Conservation (phyloP, 768 basidiomycete genomes). For the Cystofilobasidium ferigula region DNA sequence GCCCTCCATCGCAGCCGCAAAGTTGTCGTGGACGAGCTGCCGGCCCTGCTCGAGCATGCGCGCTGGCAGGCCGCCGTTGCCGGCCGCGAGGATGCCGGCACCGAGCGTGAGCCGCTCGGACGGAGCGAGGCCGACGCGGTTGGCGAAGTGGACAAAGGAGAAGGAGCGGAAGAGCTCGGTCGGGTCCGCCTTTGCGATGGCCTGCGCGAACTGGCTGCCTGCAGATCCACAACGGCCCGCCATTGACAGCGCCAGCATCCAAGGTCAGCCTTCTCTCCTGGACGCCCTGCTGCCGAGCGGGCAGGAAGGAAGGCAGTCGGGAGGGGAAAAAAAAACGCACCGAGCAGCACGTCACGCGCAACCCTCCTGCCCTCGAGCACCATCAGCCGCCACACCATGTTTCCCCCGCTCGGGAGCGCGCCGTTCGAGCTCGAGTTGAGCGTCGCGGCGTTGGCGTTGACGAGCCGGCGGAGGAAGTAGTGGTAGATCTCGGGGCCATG, state of each 20-base stretch:
- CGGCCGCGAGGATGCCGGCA: conserved; percentile 14
- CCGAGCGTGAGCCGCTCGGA: conserved; percentile 25
- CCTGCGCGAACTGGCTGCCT: conserved; percentile 23
- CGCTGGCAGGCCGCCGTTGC: background rate
- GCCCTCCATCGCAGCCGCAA: conserved; percentile 21
- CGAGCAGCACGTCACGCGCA: conserved; percentile 35
- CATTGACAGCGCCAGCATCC: background rate
- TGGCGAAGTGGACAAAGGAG: conserved; percentile 15
- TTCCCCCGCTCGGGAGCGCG: conserved; percentile 46
- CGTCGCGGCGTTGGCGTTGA: conserved; percentile 57
- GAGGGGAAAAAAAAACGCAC: conserved; percentile 32
- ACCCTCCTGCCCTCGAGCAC: conserved; percentile 35
- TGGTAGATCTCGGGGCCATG: conserved; percentile 95
- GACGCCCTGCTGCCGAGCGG: conserved; percentile 29
- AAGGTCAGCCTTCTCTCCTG: background rate
- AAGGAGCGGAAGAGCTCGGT: conserved; percentile 22
- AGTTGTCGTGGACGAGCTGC: conserved; percentile 24
- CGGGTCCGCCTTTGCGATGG: conserved; percentile 17
- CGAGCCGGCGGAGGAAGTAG: conserved; percentile 92
- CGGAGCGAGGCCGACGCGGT: conserved; percentile 10
- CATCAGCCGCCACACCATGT: conserved; percentile 37
- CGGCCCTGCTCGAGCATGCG: conserved; percentile 27
- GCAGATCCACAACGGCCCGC: background rate
- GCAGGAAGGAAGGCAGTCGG: conserved; percentile 32
- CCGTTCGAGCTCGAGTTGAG: conserved; percentile 46